Evolutionary conservation across 2,329 filamentous ascomycete species (phyloP).

Genomic region (Trichoderma sp.): DNA sequence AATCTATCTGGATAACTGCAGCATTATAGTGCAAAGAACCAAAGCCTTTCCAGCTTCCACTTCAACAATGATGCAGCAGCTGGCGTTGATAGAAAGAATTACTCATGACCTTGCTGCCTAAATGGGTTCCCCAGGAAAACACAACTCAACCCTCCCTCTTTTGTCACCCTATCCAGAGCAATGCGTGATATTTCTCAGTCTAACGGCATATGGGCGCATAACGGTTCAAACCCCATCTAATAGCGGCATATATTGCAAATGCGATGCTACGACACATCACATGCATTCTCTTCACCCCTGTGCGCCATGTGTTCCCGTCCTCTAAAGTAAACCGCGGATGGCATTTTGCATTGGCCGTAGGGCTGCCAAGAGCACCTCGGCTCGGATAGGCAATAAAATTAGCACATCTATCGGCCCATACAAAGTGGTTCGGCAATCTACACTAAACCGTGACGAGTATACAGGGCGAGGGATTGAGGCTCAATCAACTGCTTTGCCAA

Average conservation of each 20-base stretch:
- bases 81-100: not conserved
- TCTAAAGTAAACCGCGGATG: conserved; percentile 11
- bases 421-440: conserved; percentile 14
- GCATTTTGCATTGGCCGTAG: conserved; percentile 13
- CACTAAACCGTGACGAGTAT: conserved; percentile 22
- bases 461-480: conserved; percentile 8
- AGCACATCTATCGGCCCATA: not conserved
- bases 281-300: not conserved
- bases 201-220: not conserved
- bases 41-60: not conserved
- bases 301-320: conserved; percentile 15
- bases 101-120: not conserved
- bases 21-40: not conserved
- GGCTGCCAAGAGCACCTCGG: conserved; percentile 17
- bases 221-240: not conserved
- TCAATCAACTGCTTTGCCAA: not conserved
- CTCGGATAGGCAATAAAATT: conserved; percentile 7
- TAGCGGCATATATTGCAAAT: conserved; percentile 6
- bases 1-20: not conserved
- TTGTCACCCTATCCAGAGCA: not conserved
- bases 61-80: not conserved
- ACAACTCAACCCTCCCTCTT: not conserved
- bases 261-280: conserved; percentile 1
- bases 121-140: not conserved
- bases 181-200: not conserved